phyloP scores from a whole-genome alignment of 306 rosid genomes.

The Dalbergia cultrata region DNA sequence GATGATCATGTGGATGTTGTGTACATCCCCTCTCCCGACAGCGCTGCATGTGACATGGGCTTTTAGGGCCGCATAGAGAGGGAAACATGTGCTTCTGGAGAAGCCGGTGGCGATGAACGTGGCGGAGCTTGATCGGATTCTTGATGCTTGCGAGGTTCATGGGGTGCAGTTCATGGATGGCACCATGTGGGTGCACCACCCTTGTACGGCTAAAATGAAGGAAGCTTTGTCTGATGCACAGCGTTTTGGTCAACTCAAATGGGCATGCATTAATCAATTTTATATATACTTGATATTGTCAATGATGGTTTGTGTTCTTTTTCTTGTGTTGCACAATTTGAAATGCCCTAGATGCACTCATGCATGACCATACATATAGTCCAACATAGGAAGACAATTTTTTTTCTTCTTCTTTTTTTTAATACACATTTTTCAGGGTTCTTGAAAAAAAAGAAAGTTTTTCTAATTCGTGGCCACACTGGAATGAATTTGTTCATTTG shows the following conservation, averaged over 20 bases:
- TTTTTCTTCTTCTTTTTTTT: neutral
- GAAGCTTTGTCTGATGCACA: slow-evolving; percentile 66
- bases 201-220: slow-evolving; percentile 78
- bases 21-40: no score
- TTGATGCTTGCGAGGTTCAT: slow-evolving; percentile 73
- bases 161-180: slow-evolving; percentile 97
- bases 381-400: neutral
- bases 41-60: no score
- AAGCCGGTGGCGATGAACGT: slow-evolving; percentile 84
- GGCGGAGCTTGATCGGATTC: slow-evolving; percentile 69
- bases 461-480: neutral
- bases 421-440: neutral
- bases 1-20: no score
- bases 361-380: slow-evolving; percentile 19
- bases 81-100: no score
- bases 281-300: no score
- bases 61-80: no score
- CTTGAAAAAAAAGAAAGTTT: neutral
- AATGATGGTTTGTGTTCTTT: no score
- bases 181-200: slow-evolving; percentile 96
- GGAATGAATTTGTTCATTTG: neutral
- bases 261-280: slow-evolving; percentile 55
- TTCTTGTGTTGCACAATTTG: neutral
- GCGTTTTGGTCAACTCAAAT: slow-evolving; percentile 80
- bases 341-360: slow-evolving; percentile 17